These are phyloP conservation scores for Xerocomellus intermedius DNA, from an alignment of 768 basidiomycete species.

Conservation along the genomic window DNA sequence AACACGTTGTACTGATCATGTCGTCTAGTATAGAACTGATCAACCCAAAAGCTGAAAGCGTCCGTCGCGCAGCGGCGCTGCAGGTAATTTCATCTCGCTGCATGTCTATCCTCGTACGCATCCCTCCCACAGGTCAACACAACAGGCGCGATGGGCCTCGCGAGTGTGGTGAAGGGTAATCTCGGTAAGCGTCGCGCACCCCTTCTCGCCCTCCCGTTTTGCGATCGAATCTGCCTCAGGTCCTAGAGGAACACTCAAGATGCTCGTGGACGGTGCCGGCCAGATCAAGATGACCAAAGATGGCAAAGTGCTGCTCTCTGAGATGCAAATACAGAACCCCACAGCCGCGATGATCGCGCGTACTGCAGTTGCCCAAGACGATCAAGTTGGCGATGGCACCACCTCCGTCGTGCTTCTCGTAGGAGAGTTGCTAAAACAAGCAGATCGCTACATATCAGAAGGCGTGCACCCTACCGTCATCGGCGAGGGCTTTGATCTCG, in stretches of 20 bases:
- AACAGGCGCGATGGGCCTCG: constrained; percentile 94
- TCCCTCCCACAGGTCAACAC: constrained; percentile 69
- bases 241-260: constrained; percentile 96
- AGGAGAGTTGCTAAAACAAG: constrained; percentile 94
- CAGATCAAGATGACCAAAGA: constrained; percentile 99
- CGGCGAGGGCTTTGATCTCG: constrained; percentile 93
- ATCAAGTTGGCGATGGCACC: constrained; percentile 98
- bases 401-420: constrained; percentile 96
- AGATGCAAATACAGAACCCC: constrained; percentile 99
- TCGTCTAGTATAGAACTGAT: constrained; percentile 88
- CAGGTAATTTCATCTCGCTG: constrained; percentile 54
- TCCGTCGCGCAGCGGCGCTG: constrained; percentile 84
- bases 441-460: constrained; percentile 96
- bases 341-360: constrained; percentile 99
- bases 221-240: constrained; percentile 49
- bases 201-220: constrained; percentile 10
- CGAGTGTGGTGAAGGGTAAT: constrained; percentile 95
- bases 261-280: constrained; percentile 97
- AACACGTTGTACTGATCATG: constrained; percentile 41
- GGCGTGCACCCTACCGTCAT: constrained; percentile 98
- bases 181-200: constrained; percentile 59
- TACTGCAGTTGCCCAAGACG: constrained; percentile 97
- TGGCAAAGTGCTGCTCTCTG: constrained; percentile 95
- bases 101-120: constrained; percentile 21
- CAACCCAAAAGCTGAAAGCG: constrained; percentile 95